Base-by-base conservation (phyloP, 108 stramenopile species). In the Cyclotella choctawhatcheeana region DNA sequence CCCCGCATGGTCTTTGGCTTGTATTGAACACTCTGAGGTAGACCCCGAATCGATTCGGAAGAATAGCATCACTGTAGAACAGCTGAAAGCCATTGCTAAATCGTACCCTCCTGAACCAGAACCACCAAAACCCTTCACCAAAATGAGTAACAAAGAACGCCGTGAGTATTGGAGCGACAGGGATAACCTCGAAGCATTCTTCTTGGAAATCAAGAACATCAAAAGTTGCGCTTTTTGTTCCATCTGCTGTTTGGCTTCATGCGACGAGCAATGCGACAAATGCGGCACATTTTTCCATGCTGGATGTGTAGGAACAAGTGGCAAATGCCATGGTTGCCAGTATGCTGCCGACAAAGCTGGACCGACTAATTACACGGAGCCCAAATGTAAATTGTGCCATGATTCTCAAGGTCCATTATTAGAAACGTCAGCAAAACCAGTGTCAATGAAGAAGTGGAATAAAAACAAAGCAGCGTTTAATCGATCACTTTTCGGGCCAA, bases 1-100 rank as follows among this genome's bases (percentile, higher is more conserved):
- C 34, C 74, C 88, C 64, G 82, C 88, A 35, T 96, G 94, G 94
- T 84, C 87, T 8, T 64, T 96, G 31, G 69, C 83, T 3, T 96
- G 94, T 61, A 88, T 86, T 17, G 73, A 85, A 20, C 94, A 95
- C 68, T 91, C 91, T 13, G 65, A 77, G 5, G 58, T 89, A 25
- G 79, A 79, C 52, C 76, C 77, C 17, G 75, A 82, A 58, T 43
- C 74, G 7, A 48, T 81, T 31, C 69, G 78, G 16, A 68, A 82
- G 48, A 60, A 82, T 30, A 73, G 71, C 22, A 32, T 87, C 10
- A 34, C 88, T 1, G 24, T 73, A 10, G 89, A 90, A 25, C 54
- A 87, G 65, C 74, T 94, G 22, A 73, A 82, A 37, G 43, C 72
- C 5, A 47, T 82, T 10, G 89, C 93, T 32, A 86, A 92, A 59